Base-by-base conservation (phyloP, 208 protist genomes). In the Angomonas deanei region DNA sequence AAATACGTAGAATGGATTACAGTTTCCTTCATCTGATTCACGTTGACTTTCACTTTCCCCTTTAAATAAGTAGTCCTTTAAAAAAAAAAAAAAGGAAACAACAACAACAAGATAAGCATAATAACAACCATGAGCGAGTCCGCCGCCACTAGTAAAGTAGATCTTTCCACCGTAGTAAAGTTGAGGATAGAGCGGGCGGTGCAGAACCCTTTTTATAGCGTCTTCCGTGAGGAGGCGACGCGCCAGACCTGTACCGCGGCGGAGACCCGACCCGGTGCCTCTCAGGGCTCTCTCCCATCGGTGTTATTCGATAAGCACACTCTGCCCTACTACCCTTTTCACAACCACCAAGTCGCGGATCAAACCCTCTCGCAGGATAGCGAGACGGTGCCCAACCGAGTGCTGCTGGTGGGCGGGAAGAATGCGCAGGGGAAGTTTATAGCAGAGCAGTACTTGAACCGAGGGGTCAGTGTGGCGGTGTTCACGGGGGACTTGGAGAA, bases 181-280 rank as follows among this genome's bases (percentile, higher is more conserved):
- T 57, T 66, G 36, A 70, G 81, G 21, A 78, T 91, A 50, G 66
- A 76, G 39, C 71, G 78, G 0, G 68, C 72, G 26, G 76, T 54
- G 32, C 85, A 79, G 67, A 58, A 42, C 19, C 74, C 75, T 8
- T 82, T 81, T 33, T 82, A 79, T 55, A 87, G 79, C 49, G 30
- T 82, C 28, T 84, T 88, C 53, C 82, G 82, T n/a, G 82, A 92
- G 50, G 85, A 92, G 59, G 70, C 63, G 39, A 92, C 85, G 11
- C 75, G 79, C 0, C 68, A 88, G 32, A 53, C 28, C 0, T 26
- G 57, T 21, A 36, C 48, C 3, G 55, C 71, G 3, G 66, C 70
- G 11, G 79, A 85, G 56, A 65, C 50, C n/a, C n/a, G n/a, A n/a
- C n/a, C n/a, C n/a, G n/a, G n/a, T n/a, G n/a, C n/a, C n/a, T n/a